Conservation (phyloP, 2,329 filamentous ascomycete genomes). For the Cercospora zeae-maydis region DNA sequence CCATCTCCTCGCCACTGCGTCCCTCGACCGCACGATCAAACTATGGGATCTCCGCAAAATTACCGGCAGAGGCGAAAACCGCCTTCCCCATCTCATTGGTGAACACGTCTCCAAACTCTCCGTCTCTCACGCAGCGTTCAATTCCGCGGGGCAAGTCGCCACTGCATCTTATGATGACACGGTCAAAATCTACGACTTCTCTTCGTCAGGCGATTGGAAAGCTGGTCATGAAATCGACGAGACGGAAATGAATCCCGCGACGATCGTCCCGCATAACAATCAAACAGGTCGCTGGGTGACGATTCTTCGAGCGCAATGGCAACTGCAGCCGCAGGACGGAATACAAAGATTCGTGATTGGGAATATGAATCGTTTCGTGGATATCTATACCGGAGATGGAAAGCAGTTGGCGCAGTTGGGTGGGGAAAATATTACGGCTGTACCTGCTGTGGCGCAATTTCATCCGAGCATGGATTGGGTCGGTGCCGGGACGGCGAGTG, state of each 20-base stretch:
- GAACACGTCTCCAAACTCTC: slow-evolving; percentile 79
- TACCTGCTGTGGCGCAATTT: slow-evolving; percentile 87
- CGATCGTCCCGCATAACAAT: slow-evolving; percentile 79
- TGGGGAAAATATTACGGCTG: slow-evolving; percentile 87
- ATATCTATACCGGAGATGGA: slow-evolving; percentile 78
- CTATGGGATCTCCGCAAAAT: slow-evolving; percentile 91
- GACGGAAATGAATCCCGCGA: slow-evolving; percentile 64
- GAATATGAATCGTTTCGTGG: slow-evolving; percentile 88
- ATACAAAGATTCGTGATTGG: slow-evolving; percentile 87
- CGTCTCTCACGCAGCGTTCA: slow-evolving; percentile 91
- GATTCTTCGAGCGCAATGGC: slow-evolving; percentile 85
- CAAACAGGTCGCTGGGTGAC: slow-evolving; percentile 95
- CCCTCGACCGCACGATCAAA: slow-evolving; percentile 81
- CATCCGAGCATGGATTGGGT: slow-evolving; percentile 89
- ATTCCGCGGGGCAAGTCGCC: slow-evolving; percentile 75
- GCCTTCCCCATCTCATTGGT: slow-evolving; percentile 67
- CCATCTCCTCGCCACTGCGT: slow-evolving; percentile 83
- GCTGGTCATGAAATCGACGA: slow-evolving; percentile 51
- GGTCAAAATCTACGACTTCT: slow-evolving; percentile 84
- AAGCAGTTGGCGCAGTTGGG: slow-evolving; percentile 84
- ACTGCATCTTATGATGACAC: slow-evolving; percentile 95
- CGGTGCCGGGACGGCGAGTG: slow-evolving; percentile 83
- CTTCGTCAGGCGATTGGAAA: slow-evolving; percentile 44
- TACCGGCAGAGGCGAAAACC: slow-evolving; percentile 54
- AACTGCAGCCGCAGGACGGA: slow-evolving; percentile 69